These are phyloP conservation scores for Irpex lacteus DNA, from an alignment of 1,284 basidiomycete species.

Conservation along the genomic window DNA sequence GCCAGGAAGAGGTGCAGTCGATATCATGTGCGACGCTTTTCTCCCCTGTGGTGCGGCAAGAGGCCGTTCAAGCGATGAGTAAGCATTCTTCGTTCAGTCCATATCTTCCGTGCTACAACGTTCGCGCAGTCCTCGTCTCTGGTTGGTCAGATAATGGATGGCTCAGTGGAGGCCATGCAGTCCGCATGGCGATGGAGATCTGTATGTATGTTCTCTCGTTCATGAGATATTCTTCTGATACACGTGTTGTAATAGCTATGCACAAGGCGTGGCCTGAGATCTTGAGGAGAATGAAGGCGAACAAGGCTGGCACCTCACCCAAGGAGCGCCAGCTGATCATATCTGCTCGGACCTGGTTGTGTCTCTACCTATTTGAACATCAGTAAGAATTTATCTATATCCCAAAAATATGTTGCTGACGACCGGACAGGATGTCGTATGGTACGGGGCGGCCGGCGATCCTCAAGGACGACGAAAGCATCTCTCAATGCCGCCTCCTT, in stretches of 20 bases:
- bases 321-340: constrained; percentile 81
- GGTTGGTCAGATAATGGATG: constrained; percentile 92
- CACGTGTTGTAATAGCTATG: constrained; percentile 52
- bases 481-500: constrained; percentile 77
- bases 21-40: constrained; percentile 86
- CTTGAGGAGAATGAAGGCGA: constrained; percentile 67
- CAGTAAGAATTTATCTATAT: constrained; percentile 54
- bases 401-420: constrained; percentile 1
- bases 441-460: constrained; percentile 91
- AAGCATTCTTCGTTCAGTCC: constrained; percentile 23
- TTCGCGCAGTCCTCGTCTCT: constrained; percentile 70
- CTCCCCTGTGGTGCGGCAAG: constrained; percentile 75
- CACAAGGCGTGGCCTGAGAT: constrained; percentile 87
- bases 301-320: constrained; percentile 51
- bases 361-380: constrained; percentile 88
- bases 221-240: background rate
- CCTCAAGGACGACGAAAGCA: constrained; percentile 87
- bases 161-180: constrained; percentile 88
- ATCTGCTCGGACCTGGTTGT: constrained; percentile 85
- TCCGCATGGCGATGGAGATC: constrained; percentile 90
- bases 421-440: constrained; percentile 70
- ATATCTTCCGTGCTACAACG: constrained; percentile 11
- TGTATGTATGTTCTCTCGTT: constrained; percentile 43
- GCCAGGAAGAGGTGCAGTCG: constrained; percentile 77
- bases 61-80: constrained; percentile 92